Conservation (phyloP, 352 stramenopile species). For the Pythium myriotylum region DNA sequence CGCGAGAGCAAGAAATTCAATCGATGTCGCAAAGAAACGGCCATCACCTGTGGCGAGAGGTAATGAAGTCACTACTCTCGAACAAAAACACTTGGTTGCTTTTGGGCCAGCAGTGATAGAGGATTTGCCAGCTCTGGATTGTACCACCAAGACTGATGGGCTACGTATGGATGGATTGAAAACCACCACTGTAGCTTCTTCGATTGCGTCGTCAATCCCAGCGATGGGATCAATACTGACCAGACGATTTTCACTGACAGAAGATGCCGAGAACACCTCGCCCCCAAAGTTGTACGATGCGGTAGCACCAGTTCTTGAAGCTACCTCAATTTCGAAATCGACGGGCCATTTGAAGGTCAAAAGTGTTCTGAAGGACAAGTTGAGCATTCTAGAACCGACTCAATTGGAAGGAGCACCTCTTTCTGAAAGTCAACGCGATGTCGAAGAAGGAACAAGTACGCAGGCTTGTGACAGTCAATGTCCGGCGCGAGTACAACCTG, state of each 20-base stretch:
- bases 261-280: background rate
- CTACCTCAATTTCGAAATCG: background rate
- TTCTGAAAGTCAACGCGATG: too few relatives aligned
- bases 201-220: conserved; percentile 2
- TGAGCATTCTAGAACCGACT: background rate
- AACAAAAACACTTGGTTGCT: background rate
- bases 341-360: background rate
- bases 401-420: too few relatives aligned
- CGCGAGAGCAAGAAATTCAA: conserved; percentile 31
- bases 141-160: background rate
- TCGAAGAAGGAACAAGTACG: too few relatives aligned
- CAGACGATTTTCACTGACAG: background rate
- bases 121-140: background rate
- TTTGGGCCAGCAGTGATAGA: background rate
- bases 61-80: too few relatives aligned
- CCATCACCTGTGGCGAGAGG: background rate
- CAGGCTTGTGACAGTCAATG: background rate
- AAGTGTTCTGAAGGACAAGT: background rate
- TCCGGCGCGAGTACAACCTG: background rate
- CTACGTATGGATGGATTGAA: too few relatives aligned
- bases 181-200: too few relatives aligned
- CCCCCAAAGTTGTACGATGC: background rate
- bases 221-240: conserved; percentile 5
- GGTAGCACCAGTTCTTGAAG: background rate
- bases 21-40: conserved; percentile 19